Conservation (phyloP, 2,329 filamentous ascomycete genomes). For the Onygenales sp. region DNA sequence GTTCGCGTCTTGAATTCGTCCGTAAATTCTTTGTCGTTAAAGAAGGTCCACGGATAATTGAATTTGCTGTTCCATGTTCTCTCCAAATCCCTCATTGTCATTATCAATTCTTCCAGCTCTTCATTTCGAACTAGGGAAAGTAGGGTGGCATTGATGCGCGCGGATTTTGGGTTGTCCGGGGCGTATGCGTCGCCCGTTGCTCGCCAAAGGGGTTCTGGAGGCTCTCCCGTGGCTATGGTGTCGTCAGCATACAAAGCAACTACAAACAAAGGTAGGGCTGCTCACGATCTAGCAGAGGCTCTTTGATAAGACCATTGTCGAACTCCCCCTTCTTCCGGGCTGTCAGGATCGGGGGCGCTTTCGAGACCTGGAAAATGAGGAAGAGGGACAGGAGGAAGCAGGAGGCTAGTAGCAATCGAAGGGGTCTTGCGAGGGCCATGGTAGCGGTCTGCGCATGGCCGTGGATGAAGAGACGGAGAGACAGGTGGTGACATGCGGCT, state of each 20-base stretch:
- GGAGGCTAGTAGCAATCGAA: conserved; percentile 65
- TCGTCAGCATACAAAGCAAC: conserved; percentile 12
- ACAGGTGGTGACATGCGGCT: background rate
- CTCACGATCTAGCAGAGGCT: conserved; percentile 83
- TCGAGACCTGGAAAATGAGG: conserved; percentile 66
- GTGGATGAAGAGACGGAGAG: background rate
- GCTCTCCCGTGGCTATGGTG: conserved; percentile 66
- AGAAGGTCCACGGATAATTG: conserved; percentile 99
- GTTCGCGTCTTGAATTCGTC: conserved; percentile 87
- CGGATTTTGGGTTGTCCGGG: conserved; percentile 62
- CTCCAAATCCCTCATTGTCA: conserved; percentile 85
- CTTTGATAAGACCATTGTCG: conserved; percentile 56
- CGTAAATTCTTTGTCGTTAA: conserved; percentile 90
- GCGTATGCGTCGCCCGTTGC: conserved; percentile 67
- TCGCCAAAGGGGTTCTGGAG: conserved; percentile 64
- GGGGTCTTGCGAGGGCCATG: conserved; percentile 80
- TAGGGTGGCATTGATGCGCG: conserved; percentile 87
- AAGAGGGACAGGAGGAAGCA: conserved; percentile 67
- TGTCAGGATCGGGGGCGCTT: conserved; percentile 39
- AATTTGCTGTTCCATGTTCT: conserved; percentile 96
- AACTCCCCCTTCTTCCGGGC: conserved; percentile 17
- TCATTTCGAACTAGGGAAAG: conserved; percentile 87
- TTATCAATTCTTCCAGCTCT: conserved; percentile 73
- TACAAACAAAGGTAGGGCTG: conserved; percentile 11
- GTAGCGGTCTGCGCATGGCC: conserved; percentile 15